These are phyloP conservation scores for Suillus sp. DNA, from an alignment of 768 basidiomycete genomes.

Conservation along the genomic window DNA sequence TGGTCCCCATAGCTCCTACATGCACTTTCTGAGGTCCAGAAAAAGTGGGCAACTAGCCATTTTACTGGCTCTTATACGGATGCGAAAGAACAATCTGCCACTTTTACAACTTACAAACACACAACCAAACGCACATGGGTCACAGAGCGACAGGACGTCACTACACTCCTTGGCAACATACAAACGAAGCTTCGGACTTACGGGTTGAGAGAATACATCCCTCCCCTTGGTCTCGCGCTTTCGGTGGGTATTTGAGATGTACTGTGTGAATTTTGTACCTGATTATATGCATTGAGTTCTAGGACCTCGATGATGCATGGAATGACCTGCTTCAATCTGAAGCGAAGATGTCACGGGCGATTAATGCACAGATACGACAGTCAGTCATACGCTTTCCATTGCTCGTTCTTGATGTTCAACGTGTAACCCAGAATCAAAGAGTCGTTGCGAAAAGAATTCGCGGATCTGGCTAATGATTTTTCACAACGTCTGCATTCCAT, in stretches of 20 bases:
- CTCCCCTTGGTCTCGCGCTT: conserved; percentile 68
- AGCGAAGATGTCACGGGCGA: conserved; percentile 71
- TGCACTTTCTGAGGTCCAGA: conserved; percentile 66
- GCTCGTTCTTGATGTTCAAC: conserved; percentile 7
- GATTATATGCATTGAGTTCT: conserved; percentile 15
- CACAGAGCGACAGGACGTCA: conserved; percentile 84
- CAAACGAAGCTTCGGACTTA: conserved; percentile 95
- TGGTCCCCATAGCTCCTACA: conserved; percentile 53
- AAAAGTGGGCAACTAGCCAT: conserved; percentile 64
- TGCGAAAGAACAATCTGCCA: conserved; percentile 73
- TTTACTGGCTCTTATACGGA: conserved; percentile 80
- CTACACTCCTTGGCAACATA: conserved; percentile 87
- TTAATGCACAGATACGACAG: conserved; percentile 90
- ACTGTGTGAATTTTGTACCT: conserved; percentile 10
- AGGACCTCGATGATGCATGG: conserved; percentile 84
- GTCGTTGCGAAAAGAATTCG: conserved; percentile 72
- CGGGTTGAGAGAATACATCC: conserved; percentile 80
- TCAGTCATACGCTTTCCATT: conserved; percentile 41
- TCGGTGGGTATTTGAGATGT: conserved; percentile 39
- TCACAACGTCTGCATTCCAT: conserved; percentile 66
- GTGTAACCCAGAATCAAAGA: conserved; percentile 71
- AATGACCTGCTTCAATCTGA: conserved; percentile 70
- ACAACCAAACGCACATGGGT: conserved; percentile 88
- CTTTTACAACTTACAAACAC: conserved; percentile 81
- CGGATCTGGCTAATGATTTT: conserved; percentile 75